Conservation (phyloP, 2,329 filamentous ascomycete species). For the Rosellinia necatrix region DNA sequence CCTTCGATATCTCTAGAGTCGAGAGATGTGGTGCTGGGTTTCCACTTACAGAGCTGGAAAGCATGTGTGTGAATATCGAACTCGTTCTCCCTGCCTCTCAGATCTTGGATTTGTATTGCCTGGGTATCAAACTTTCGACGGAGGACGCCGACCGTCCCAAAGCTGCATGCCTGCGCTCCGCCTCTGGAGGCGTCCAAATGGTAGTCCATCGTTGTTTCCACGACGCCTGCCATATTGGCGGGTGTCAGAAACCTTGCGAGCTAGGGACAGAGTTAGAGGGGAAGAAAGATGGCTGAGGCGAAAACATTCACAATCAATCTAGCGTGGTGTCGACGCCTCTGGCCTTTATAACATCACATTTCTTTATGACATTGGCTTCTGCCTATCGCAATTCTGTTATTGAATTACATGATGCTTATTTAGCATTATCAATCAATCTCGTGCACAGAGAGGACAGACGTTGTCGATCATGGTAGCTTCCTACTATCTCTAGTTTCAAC, state of each 20-base stretch:
- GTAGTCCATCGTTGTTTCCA: conserved; percentile 25
- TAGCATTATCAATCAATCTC: background rate
- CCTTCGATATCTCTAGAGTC: conserved; percentile 3
- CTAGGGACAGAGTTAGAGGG: background rate
- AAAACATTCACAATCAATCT: background rate
- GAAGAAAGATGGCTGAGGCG: background rate
- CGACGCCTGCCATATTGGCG: conserved; percentile 2
- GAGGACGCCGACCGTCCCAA: conserved; percentile 24
- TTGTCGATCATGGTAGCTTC: background rate
- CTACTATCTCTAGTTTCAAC: background rate
- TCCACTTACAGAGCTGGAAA: conserved; percentile 20
- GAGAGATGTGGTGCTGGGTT: conserved; percentile 14
- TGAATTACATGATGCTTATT: background rate
- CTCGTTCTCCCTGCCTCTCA: conserved; percentile 15
- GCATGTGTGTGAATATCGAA: conserved; percentile 23
- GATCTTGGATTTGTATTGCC: conserved; percentile 13
- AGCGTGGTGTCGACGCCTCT: background rate
- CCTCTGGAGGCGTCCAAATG: conserved; percentile 21
- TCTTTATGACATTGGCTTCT: background rate
- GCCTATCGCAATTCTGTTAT: background rate
- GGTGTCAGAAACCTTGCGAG: background rate
- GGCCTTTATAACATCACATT: background rate
- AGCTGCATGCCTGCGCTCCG: conserved; percentile 1
- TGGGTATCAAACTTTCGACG: conserved; percentile 25
- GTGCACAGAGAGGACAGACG: background rate